Evolutionary conservation across 2,329 filamentous ascomycete species (phyloP).

Genomic region (Hypoxylon sp.): DNA sequence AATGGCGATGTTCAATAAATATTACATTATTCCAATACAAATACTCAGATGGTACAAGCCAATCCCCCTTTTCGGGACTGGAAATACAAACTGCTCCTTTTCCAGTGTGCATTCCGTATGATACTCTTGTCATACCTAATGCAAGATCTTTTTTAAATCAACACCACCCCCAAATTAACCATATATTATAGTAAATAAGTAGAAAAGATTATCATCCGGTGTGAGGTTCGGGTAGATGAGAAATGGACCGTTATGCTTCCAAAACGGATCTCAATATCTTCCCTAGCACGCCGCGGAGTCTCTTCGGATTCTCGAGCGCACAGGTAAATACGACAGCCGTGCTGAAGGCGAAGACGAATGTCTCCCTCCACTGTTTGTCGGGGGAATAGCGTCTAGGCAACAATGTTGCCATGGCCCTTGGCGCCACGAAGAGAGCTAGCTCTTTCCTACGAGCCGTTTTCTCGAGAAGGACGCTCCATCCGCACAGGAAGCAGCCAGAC

Average conservation of each 20-base stretch:
- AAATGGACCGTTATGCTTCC: slow-evolving; percentile 46
- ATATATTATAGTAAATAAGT: slow-evolving; percentile 13
- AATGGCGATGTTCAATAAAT: background rate
- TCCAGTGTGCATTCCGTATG: slow-evolving; percentile 13
- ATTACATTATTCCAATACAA: slow-evolving; percentile 9
- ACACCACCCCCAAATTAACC: background rate
- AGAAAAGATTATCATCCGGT: background rate
- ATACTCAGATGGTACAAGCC: background rate
- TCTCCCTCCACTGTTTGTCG: slow-evolving; percentile 77
- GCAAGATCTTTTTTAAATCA: slow-evolving; percentile 4
- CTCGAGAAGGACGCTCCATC: slow-evolving; percentile 86
- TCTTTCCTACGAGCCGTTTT: slow-evolving; percentile 76
- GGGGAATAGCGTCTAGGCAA: slow-evolving; percentile 77
- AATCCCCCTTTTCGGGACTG: background rate
- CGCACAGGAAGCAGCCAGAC: slow-evolving; percentile 80
- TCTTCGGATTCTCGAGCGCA: slow-evolving; percentile 71
- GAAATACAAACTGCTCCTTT: slow-evolving; percentile 9
- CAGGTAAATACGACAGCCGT: slow-evolving; percentile 79
- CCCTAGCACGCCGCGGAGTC: slow-evolving; percentile 79
- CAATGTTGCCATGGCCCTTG: slow-evolving; percentile 81
- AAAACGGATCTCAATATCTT: slow-evolving; percentile 69
- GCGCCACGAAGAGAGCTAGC: slow-evolving; percentile 84
- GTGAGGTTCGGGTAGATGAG: background rate
- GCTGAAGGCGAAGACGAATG: slow-evolving; percentile 75
- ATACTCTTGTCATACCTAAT: slow-evolving; percentile 24